A percentile compares a stretch with the other conserved stretches of the same genome.
These are phyloP conservation scores for Phanerochaete carnosa DNA, from an alignment of 768 basidiomycete species.

Conservation along the genomic window DNA sequence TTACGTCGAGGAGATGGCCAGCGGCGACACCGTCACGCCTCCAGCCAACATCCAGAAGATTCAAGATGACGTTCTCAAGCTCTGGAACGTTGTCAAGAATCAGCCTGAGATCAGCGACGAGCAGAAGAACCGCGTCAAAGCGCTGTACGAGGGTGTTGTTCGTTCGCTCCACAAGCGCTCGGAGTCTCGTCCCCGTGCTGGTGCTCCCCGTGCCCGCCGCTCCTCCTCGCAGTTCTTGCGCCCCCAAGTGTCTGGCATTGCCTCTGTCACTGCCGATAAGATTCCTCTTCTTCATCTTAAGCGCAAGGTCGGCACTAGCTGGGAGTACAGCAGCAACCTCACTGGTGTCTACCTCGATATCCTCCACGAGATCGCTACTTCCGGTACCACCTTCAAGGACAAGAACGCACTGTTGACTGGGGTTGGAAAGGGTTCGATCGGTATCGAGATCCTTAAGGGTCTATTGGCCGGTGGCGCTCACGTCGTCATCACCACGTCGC, in stretches of 20 bases:
- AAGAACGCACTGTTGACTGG: conserved; percentile 98
- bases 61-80: conserved; percentile 92
- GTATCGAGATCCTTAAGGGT: conserved; percentile 96
- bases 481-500: conserved; percentile 96
- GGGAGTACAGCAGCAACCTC: conserved; percentile 97
- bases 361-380: conserved; percentile 96
- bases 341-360: conserved; percentile 96
- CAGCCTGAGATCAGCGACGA: conserved; percentile 97
- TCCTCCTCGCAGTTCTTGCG: conserved; percentile 97
- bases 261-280: conserved; percentile 81
- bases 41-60: conserved; percentile 95
- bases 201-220: conserved; percentile 65
- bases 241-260: conserved; percentile 72
- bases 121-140: conserved; percentile 94
- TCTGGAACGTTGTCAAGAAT: conserved; percentile 96
- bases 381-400: conserved; percentile 97
- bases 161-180: conserved; percentile 83
- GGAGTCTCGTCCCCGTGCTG: conserved; percentile 53
- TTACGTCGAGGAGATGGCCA: conserved; percentile 98
- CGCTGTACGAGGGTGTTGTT: conserved; percentile 94
- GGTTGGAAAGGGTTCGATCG: conserved; percentile 97
- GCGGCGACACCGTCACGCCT: conserved; percentile 80
- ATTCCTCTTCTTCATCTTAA: conserved; percentile 94
- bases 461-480: conserved; percentile 94
- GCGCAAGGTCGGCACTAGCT: conserved; percentile 90